Evolutionary conservation across 1,284 basidiomycete genomes (phyloP).

Genomic region (Chondrostereum purpureum): DNA sequence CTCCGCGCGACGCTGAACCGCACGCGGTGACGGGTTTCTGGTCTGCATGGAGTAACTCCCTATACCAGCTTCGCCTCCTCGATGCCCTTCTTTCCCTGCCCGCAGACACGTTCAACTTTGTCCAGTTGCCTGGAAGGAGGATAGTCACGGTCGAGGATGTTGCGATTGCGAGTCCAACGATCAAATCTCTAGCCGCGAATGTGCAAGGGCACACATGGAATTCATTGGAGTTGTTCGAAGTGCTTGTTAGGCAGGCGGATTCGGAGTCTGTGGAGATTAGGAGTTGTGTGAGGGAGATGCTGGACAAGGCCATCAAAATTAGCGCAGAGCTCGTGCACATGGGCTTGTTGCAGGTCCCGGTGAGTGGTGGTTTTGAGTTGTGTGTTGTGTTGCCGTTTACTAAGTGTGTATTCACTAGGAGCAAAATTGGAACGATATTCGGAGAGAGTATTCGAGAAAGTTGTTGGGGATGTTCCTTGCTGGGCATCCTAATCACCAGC

Average conservation of each 20-base stretch:
- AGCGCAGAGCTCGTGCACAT: constrained; percentile 94
- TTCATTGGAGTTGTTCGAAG: constrained; percentile 85
- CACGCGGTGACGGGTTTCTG: constrained; percentile 80
- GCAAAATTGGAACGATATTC: constrained; percentile 83
- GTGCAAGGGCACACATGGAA: constrained; percentile 94
- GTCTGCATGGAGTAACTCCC: constrained; percentile 77
- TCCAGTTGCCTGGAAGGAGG: constrained; percentile 72
- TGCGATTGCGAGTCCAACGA: constrained; percentile 75
- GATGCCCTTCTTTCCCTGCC: constrained; percentile 85
- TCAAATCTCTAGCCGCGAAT: constrained; percentile 77
- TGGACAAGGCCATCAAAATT: constrained; percentile 88
- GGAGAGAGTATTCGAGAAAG: constrained; percentile 80
- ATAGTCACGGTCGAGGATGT: constrained; percentile 86
- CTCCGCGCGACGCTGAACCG: constrained; percentile 61
- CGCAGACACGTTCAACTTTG: constrained; percentile 87
- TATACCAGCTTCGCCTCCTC: constrained; percentile 83
- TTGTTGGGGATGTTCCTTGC: constrained; percentile 88
- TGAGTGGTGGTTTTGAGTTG: constrained; percentile 33
- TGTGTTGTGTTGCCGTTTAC: constrained; percentile 2
- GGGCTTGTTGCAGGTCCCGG: constrained; percentile 86
- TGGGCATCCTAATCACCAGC: constrained; percentile 88
- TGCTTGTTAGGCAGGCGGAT: constrained; percentile 73
- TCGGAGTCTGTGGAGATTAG: constrained; percentile 68
- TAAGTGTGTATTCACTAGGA: constrained; percentile 33
- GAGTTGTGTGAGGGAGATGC: constrained; percentile 77